Evolutionary conservation across 2,329 filamentous ascomycete genomes (phyloP).

Genomic region (Aspergillus ochraceus): DNA sequence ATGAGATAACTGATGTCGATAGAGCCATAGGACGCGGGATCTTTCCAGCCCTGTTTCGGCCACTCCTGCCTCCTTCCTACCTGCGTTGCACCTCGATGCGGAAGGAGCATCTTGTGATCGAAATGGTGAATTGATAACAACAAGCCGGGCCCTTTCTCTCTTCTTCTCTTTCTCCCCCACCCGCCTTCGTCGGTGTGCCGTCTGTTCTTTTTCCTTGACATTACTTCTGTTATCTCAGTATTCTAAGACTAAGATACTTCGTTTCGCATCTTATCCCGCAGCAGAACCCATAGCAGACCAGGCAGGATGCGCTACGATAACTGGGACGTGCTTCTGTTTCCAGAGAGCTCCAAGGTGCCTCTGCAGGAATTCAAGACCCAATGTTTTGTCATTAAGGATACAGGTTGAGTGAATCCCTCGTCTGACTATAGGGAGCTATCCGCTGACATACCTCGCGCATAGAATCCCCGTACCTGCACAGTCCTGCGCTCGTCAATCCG

Average conservation of each 20-base stretch:
- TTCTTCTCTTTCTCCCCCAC: conserved; percentile 7
- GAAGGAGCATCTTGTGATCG: conserved; percentile 1
- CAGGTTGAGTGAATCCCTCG: conserved; percentile 35
- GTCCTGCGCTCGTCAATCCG: conserved; percentile 40
- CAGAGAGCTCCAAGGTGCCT: conserved; percentile 65
- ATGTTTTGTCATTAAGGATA: conserved; percentile 66
- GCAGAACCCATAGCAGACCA: conserved; percentile 21
- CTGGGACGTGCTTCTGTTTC: conserved; percentile 84
- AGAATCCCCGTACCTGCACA: conserved; percentile 57
- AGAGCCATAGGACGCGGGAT: background rate
- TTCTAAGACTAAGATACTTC: conserved; percentile 14
- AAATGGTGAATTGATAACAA: background rate
- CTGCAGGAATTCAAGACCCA: conserved; percentile 79
- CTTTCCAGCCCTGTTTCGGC: background rate
- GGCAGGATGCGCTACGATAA: conserved; percentile 75
- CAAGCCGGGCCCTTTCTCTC: background rate
- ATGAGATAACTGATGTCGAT: background rate
- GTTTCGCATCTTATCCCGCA: conserved; percentile 35
- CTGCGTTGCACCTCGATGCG: background rate
- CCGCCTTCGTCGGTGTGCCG: conserved; percentile 4
- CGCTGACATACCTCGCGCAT: background rate
- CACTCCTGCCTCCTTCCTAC: background rate
- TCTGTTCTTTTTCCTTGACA: conserved; percentile 12
- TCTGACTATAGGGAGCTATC: conserved; percentile 1
- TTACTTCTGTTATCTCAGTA: conserved; percentile 22